Evolutionary conservation across 192 early-diverging fungal genomes (phyloP).

Genomic region (Gaertneriomyces semiglobifer): DNA sequence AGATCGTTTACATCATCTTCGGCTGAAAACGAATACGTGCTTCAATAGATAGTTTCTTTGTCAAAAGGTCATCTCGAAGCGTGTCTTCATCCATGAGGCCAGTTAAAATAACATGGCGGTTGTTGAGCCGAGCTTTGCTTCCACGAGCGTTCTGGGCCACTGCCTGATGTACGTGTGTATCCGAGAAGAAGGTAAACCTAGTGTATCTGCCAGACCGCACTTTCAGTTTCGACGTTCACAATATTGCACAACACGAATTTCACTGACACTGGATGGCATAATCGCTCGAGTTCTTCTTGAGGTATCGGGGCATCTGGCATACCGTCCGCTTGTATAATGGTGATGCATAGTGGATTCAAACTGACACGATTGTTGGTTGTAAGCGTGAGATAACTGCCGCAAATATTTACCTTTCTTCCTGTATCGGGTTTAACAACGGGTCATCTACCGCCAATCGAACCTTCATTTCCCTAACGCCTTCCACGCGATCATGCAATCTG

Average conservation of each 20-base stretch:
- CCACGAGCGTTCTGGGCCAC: constrained; percentile 5
- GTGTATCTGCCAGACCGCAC: constrained; percentile 15
- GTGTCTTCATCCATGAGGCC: constrained; percentile 30
- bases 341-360: constrained; percentile 38
- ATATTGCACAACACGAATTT: neutral
- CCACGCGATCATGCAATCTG: too few relatives aligned
- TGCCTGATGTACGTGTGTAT: constrained; percentile 26
- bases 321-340: constrained; percentile 18
- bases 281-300: constrained; percentile 17
- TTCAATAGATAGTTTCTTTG: constrained; percentile 24
- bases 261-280: constrained; percentile 32
- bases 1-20: neutral
- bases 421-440: constrained; percentile 28
- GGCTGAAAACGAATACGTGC: neutral
- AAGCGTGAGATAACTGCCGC: too few relatives aligned
- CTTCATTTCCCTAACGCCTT: too few relatives aligned
- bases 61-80: constrained; percentile 26
- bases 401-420: constrained; percentile 18
- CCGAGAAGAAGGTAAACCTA: constrained; percentile 30
- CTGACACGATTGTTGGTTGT: neutral
- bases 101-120: constrained; percentile 33
- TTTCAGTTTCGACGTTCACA: neutral
- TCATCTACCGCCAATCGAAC: neutral
- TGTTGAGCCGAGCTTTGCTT: constrained; percentile 21
- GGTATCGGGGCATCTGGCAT: constrained; percentile 35